Evolutionary conservation across 179 eudicot species (phyloP), one percentile per base, ranked within the genome.

Genomic region (Beta macrorhiza): DNA sequence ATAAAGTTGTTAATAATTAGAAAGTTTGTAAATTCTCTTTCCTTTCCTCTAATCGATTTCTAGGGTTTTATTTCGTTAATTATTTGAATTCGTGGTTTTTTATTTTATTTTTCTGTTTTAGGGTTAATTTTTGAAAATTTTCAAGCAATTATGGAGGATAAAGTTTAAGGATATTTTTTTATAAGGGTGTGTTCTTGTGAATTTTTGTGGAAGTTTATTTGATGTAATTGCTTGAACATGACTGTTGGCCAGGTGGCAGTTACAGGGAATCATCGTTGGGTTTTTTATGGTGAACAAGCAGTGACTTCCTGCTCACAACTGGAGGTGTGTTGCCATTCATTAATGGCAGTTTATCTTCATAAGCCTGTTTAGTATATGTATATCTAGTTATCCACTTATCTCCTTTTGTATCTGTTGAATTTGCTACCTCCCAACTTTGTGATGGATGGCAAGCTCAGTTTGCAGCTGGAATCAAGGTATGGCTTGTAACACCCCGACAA

Each of bases 241-340:
- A 83, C 90, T 80, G 83, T 95, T 62, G 98, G 98, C 58, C 89
- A 89, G 81, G 98, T 91, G 80, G 98, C 98, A 77, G 87, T 89
- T 85, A 89, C 98, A 17, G 98, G 98, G 79, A 91, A 91, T 84
- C 97, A 95, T 85, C 75, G 76, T 72, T 95, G 98, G 98, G 85
- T 92, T 78, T 87, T 86, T 75, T 85, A 89, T 7, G 89, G 85
- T 81, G 85, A 88, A 78, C 82, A 72, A 81, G 81, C 76, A 37
- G 53, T 80, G 70, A 87, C 82, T 80, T 75, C 88, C 45, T 83
- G 80, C 68, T 85, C 84, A 37, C 75, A 90, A 45, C 76, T 79
- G 25, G 93, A 95, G 98, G 98, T 95, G 70, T 82, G 75, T 4
- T 20, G 57, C 71, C 49, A 45, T 67, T 69, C 22, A 32, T 12